Base-by-base conservation (phyloP, 495 filamentous ascomycete species). In the Hypoxylon lenormandii region DNA sequence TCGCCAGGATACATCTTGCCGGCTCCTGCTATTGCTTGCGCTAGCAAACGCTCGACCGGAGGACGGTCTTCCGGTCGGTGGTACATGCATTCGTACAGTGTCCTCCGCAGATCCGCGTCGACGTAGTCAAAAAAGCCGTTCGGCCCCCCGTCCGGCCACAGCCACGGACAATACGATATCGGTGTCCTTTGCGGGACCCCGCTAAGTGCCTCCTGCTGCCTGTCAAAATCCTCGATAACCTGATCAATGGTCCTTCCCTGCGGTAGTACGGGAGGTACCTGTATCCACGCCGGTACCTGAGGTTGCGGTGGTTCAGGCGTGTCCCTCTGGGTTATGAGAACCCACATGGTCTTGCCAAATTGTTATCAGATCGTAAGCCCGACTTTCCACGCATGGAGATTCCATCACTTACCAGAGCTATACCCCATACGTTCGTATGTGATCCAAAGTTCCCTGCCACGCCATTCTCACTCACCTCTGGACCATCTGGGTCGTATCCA, bases 61-160 rank as follows among this genome's bases (percentile, higher is more conserved):
- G 68, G 62, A 7, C 62, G 62, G 21, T 62, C 10, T 1, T 7
- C 4, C n/a, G 51, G 68, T 6, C 30, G 5, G 18, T 71, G 52
- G 18, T 66, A 66, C 68, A 71, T 71, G 51, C 62, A 62, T n/a
- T 62, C 36, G 21, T 63, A 66, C 12, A 71, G 28, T 12, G 36
- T 38, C 15, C 0, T n/a, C 22, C 62, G 55, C 1, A 71, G 58
- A 3, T 62, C 68, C 12, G 7, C 10, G n/a, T 66, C 68, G 42
- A 71, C 19, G 21, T 49, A 30, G 2, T 50, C 26, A 5, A 21
- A 57, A 16, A 26, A 33, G 11, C 15, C 10, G 13, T 42, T n/a
- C 0, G 15, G 42, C 42, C 11, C 22, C 43, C 2, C 21, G n/a
- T 51, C 58, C 57, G 56, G 18, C 3, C 5, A 26, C 23, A 70